These are phyloP conservation scores for Sporothrix variecibatus DNA, from an alignment of 2,329 filamentous ascomycete species.

Conservation along the genomic window DNA sequence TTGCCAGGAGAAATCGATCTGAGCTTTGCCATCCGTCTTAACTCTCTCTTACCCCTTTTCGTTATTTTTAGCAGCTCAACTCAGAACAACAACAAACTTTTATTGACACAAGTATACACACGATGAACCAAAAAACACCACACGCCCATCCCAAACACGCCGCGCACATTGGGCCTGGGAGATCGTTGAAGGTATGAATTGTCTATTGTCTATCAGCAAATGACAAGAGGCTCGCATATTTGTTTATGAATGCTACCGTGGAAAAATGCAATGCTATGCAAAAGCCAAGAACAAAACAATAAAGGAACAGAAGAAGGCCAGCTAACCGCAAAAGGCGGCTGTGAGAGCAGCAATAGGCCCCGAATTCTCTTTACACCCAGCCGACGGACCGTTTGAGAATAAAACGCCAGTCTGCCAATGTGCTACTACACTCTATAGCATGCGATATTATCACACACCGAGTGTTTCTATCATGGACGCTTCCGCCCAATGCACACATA, in stretches of 20 bases:
- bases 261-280: not conserved
- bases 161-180: not conserved
- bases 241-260: slow-evolving; percentile 1
- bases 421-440: not conserved
- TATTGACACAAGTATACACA: no score
- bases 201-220: slow-evolving; percentile 5
- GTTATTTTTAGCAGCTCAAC: not conserved
- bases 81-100: not conserved
- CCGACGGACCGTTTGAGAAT: no score
- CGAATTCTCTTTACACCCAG: not conserved
- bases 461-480: slow-evolving; percentile 36
- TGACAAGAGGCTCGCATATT: not conserved
- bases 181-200: not conserved
- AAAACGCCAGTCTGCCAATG: not conserved
- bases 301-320: not conserved
- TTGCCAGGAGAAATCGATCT: not conserved
- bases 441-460: not conserved
- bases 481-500: slow-evolving; percentile 66
- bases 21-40: not conserved
- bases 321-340: not conserved
- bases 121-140: not conserved
- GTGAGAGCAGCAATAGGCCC: not conserved
- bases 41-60: not conserved
- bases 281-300: not conserved
- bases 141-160: not conserved